These are phyloP conservation scores for Sarcomyxa edulis DNA, from an alignment of 768 basidiomycete species.

Conservation along the genomic window DNA sequence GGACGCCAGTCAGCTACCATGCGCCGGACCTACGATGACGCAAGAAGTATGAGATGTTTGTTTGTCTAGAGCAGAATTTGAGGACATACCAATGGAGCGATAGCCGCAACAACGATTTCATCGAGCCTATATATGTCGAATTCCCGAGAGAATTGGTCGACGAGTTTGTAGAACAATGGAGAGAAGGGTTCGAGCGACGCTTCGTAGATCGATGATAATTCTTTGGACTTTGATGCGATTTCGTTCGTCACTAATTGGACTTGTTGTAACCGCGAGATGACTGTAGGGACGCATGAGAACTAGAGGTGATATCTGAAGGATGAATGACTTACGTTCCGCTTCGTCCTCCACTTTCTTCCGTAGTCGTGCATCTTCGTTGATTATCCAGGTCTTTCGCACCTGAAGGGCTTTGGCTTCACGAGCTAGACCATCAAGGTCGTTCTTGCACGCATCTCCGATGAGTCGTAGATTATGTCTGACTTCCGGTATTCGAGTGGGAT, in stretches of 20 bases:
- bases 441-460: slow-evolving; percentile 77
- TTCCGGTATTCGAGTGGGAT: slow-evolving; percentile 89
- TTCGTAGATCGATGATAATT: slow-evolving; percentile 62
- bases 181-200: slow-evolving; percentile 71
- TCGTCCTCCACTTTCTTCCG: slow-evolving; percentile 69
- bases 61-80: neutral
- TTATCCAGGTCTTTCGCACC: slow-evolving; percentile 71
- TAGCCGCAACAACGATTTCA: slow-evolving; percentile 89
- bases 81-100: slow-evolving; percentile 64
- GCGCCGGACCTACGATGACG: slow-evolving; percentile 58
- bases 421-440: slow-evolving; percentile 83
- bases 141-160: slow-evolving; percentile 64
- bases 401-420: slow-evolving; percentile 83
- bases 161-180: slow-evolving; percentile 66
- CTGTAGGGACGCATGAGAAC: slow-evolving; percentile 29
- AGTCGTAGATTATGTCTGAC: slow-evolving; percentile 93
- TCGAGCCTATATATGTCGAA: slow-evolving; percentile 79
- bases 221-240: slow-evolving; percentile 59
- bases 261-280: slow-evolving; percentile 73
- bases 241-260: slow-evolving; percentile 72
- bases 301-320: neutral
- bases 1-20: slow-evolving; percentile 81
- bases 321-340: slow-evolving; percentile 55
- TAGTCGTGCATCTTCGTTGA: slow-evolving; percentile 65
- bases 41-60: neutral